These are phyloP conservation scores for Sporormia fimetaria DNA, from an alignment of 495 filamentous ascomycete species.

Conservation along the genomic window DNA sequence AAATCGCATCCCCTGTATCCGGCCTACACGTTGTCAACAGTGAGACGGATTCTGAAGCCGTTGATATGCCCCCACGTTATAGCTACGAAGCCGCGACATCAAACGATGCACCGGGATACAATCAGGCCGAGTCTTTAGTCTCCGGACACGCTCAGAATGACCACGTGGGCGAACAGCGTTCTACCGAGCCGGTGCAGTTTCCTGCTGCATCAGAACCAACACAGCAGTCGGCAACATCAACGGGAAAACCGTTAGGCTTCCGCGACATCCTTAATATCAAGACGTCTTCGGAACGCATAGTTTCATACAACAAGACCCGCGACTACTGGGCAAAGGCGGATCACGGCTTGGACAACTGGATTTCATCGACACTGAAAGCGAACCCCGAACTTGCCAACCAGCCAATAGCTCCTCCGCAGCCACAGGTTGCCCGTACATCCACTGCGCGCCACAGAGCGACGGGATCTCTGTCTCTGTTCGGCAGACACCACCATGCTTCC, in stretches of 20 bases:
- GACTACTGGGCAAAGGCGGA: slow-evolving; percentile 58
- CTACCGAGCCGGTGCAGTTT: not conserved
- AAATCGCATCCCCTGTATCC: slow-evolving; percentile 1
- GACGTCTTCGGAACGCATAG: slow-evolving; percentile 50
- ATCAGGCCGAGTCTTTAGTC: not conserved
- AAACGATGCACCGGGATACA: not conserved
- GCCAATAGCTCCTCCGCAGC: slow-evolving; percentile 30
- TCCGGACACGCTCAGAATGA: not conserved
- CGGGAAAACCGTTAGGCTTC: slow-evolving; percentile 35
- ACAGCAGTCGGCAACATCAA: slow-evolving; percentile 4
- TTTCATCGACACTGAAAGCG: slow-evolving; percentile 39
- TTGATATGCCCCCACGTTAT: slow-evolving; percentile 22
- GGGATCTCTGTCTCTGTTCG: slow-evolving; percentile 22
- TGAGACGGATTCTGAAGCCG: slow-evolving; percentile 20
- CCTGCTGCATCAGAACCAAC: slow-evolving; percentile 6
- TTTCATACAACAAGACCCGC: slow-evolving; percentile 56
- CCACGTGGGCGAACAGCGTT: not conserved
- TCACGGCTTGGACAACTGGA: slow-evolving; percentile 65
- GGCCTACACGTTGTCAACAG: slow-evolving; percentile 27
- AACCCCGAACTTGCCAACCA: slow-evolving; percentile 40
- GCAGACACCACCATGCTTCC: slow-evolving; percentile 6
- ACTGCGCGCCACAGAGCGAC: slow-evolving; percentile 18
- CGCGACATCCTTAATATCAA: slow-evolving; percentile 60
- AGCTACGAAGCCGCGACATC: slow-evolving; percentile 6
- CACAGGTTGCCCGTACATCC: slow-evolving; percentile 4